Percentiles rank a stretch among this genome's conserved stretches.
Evolutionary conservation across 2,329 filamentous ascomycete species (phyloP).

Genomic region (Aspergillus eucalypticola): DNA sequence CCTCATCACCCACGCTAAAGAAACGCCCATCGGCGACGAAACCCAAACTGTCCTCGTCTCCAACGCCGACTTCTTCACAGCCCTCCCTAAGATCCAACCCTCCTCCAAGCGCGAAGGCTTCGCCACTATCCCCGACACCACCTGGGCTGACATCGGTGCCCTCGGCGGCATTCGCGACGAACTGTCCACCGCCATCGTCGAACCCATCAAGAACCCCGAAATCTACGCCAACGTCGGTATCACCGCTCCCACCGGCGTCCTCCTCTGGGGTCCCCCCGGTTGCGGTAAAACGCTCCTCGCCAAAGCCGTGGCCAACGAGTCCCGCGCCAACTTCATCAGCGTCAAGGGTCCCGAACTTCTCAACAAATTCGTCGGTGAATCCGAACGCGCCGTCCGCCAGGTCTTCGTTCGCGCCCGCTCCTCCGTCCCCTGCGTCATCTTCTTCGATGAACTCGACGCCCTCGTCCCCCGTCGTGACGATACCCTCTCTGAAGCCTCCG

Average conservation of each 20-base stretch:
- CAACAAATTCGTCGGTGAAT: constrained; percentile 98
- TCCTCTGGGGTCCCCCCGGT: constrained; percentile 94
- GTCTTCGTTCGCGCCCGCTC: constrained; percentile 86
- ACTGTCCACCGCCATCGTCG: constrained; percentile 81
- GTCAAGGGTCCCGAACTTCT: constrained; percentile 95
- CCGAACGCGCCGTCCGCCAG: constrained; percentile 86
- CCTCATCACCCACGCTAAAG: constrained; percentile 57
- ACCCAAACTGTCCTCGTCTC: constrained; percentile 58
- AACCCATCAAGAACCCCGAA: constrained; percentile 81
- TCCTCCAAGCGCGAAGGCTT: constrained; percentile 92
- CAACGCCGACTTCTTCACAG: constrained; percentile 70
- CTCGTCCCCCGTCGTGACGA: constrained; percentile 82
- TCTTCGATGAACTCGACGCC: constrained; percentile 97
- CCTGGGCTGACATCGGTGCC: constrained; percentile 89
- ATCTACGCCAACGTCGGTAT: constrained; percentile 77
- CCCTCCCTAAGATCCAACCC: constrained; percentile 73
- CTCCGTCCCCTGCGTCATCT: constrained; percentile 88
- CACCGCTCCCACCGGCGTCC: constrained; percentile 76
- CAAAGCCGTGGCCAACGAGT: constrained; percentile 93
- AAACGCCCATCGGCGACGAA: constrained; percentile 54
- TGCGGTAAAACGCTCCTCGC: constrained; percentile 96
- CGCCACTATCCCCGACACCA: constrained; percentile 88
- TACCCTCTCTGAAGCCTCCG: constrained; percentile 74
- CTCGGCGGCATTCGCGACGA: constrained; percentile 76
- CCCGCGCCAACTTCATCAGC: constrained; percentile 95